Evolutionary conservation across 1,284 basidiomycete species (phyloP).

Genomic region (Gymnopus androsaceus): DNA sequence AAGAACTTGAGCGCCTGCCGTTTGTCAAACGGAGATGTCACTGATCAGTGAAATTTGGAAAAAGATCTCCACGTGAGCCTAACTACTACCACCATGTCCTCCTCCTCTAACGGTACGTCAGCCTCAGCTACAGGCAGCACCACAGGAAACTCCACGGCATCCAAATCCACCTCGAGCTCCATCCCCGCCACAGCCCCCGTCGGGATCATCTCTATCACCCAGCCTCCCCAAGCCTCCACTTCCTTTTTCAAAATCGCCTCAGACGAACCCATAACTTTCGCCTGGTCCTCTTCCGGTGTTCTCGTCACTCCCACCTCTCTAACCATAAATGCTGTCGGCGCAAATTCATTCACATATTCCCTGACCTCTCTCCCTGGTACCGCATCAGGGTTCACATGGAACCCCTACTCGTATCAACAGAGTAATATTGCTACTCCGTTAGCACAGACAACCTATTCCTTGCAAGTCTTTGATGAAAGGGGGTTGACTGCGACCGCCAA

Average conservation of each 20-base stretch:
- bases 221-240: constrained; percentile 77
- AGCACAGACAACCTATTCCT: constrained; percentile 73
- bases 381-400: constrained; percentile 79
- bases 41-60: too few species aligned
- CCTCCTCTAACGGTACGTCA: background rate
- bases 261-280: constrained; percentile 79
- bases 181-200: constrained; percentile 57
- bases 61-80: background rate
- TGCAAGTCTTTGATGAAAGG: constrained; percentile 64
- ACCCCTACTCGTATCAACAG: constrained; percentile 76
- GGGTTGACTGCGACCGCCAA: constrained; percentile 61
- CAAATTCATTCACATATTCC: constrained; percentile 86
- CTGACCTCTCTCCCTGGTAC: constrained; percentile 75
- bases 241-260: constrained; percentile 90
- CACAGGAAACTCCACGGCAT: background rate
- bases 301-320: constrained; percentile 68
- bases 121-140: background rate
- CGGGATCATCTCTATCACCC: constrained; percentile 71
- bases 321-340: constrained; percentile 81
- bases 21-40: too few species aligned
- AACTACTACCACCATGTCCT: background rate
- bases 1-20: too few species aligned
- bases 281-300: constrained; percentile 86
- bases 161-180: constrained; percentile 35
- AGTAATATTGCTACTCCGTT: constrained; percentile 66